phyloP scores from a whole-genome alignment of 2,329 filamentous ascomycete genomes.

The Lachnellula subtilissima region DNA sequence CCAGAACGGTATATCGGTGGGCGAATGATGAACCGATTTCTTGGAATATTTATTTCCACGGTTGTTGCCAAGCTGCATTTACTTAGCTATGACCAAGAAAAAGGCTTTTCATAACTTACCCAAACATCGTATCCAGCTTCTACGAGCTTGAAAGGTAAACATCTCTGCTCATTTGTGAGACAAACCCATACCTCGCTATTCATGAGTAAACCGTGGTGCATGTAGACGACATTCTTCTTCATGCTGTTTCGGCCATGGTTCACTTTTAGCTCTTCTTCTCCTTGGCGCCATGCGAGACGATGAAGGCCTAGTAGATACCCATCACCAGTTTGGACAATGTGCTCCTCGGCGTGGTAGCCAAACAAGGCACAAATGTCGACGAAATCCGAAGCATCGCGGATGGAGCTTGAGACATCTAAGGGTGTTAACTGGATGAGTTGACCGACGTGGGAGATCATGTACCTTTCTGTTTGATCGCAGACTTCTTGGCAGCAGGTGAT shows the following conservation, averaged over 20 bases:
- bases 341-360: conserved; percentile 92
- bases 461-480: conserved; percentile 64
- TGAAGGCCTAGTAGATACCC: conserved; percentile 90
- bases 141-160: conserved; percentile 82
- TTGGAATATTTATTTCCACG: conserved; percentile 99
- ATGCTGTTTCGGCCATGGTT: conserved; percentile 65
- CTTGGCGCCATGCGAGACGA: conserved; percentile 74
- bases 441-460: conserved; percentile 51
- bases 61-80: conserved; percentile 78
- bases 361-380: conserved; percentile 87
- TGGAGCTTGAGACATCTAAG: conserved; percentile 62
- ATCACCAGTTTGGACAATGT: conserved; percentile 90
- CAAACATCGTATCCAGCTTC: conserved; percentile 95
- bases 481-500: conserved; percentile 63
- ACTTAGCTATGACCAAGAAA: conserved; percentile 19
- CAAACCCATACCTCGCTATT: conserved; percentile 99
- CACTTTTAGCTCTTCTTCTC: conserved; percentile 73
- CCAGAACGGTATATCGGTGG: conserved; percentile 79
- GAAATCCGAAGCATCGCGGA: conserved; percentile 87
- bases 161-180: conserved; percentile 78
- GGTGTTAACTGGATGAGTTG: conserved; percentile 47
- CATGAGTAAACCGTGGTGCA: conserved; percentile 96
- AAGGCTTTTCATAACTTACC: conserved; percentile 45
- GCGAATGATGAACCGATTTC: conserved; percentile 74
- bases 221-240: conserved; percentile 81